phyloP scores from a whole-genome alignment of 352 stramenopile genomes.

The Paralagenidium karlingii region DNA sequence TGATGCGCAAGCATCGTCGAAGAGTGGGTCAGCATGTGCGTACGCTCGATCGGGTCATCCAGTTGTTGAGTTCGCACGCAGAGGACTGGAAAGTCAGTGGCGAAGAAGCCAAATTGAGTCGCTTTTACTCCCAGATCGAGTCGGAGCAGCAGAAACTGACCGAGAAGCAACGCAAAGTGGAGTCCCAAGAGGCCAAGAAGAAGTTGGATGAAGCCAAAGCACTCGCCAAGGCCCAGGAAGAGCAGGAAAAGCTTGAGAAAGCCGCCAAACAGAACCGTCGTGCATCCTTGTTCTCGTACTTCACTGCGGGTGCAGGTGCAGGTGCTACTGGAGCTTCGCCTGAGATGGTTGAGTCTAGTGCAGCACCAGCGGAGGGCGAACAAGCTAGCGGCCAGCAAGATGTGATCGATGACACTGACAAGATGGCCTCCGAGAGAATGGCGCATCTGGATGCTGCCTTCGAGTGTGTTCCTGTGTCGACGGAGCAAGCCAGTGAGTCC shows the following conservation, averaged over 20 bases:
- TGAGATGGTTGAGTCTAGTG: no score
- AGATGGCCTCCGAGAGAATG: conserved; percentile 33
- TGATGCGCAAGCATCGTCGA: conserved; percentile 68
- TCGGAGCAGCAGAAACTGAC: conserved; percentile 42
- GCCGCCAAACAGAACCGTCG: background rate
- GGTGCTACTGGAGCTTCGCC: no score
- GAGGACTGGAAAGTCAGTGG: conserved; percentile 70
- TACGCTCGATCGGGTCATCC: conserved; percentile 42
- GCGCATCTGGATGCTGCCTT: conserved; percentile 34
- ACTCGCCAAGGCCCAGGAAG: conserved; percentile 1
- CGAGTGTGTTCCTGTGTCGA: conserved; percentile 10
- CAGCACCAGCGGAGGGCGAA: no score
- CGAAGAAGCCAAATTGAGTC: conserved; percentile 70
- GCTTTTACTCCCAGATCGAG: conserved; percentile 55
- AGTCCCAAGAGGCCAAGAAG: conserved; percentile 44
- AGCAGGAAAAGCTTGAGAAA: conserved; percentile 1
- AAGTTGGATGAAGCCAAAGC: conserved; percentile 33
- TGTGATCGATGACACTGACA: no score
- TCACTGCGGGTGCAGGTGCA: no score
- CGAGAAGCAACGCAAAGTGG: conserved; percentile 40
- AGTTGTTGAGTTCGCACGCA: conserved; percentile 46
- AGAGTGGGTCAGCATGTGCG: conserved; percentile 60
- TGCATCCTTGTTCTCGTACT: background rate
- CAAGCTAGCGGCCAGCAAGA: no score
- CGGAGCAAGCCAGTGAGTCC: background rate